These are phyloP conservation scores for Cyclotella baltica DNA, from an alignment of 108 stramenopile genomes.

Conservation along the genomic window DNA sequence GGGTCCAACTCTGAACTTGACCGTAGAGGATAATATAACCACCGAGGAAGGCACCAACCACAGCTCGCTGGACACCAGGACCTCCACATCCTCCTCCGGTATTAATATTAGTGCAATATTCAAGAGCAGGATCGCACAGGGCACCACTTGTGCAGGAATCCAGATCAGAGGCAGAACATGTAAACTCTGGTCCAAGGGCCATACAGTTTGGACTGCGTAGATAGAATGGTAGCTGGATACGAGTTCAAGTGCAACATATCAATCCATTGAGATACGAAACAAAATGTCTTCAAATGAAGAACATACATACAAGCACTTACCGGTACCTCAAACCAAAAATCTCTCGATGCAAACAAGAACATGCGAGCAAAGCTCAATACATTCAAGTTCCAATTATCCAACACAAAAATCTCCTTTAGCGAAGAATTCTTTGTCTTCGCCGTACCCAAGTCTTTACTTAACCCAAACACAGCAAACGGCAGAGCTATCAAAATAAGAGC, in stretches of 20 bases:
- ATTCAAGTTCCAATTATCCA: constrained; percentile 88
- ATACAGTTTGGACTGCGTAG: constrained; percentile 83
- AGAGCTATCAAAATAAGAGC: constrained; percentile 82
- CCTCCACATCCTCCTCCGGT: constrained; percentile 88
- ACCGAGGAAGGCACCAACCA: constrained; percentile 92
- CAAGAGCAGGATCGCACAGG: constrained; percentile 56
- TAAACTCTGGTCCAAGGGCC: constrained; percentile 64
- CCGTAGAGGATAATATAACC: constrained; percentile 96
- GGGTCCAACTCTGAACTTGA: constrained; percentile 94
- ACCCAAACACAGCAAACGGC: constrained; percentile 87
- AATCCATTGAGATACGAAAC: neutral
- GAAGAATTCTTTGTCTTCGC: constrained; percentile 82
- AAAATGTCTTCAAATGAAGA: neutral
- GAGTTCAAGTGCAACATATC: neutral
- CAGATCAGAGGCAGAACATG: constrained; percentile 54
- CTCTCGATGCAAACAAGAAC: constrained; percentile 93
- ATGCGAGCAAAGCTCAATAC: constrained; percentile 85
- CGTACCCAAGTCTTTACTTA: constrained; percentile 83
- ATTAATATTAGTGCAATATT: constrained; percentile 72
- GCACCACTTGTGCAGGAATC: constrained; percentile 66
- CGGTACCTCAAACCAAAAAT: constrained; percentile 97
- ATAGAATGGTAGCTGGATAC: constrained; percentile 80
- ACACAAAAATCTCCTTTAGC: constrained; percentile 76
- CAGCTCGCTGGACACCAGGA: constrained; percentile 65
- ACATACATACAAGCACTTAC: constrained; percentile 22